Evolutionary conservation across 1,284 basidiomycete genomes (phyloP).

Genomic region (Apiotrichum montevideense): DNA sequence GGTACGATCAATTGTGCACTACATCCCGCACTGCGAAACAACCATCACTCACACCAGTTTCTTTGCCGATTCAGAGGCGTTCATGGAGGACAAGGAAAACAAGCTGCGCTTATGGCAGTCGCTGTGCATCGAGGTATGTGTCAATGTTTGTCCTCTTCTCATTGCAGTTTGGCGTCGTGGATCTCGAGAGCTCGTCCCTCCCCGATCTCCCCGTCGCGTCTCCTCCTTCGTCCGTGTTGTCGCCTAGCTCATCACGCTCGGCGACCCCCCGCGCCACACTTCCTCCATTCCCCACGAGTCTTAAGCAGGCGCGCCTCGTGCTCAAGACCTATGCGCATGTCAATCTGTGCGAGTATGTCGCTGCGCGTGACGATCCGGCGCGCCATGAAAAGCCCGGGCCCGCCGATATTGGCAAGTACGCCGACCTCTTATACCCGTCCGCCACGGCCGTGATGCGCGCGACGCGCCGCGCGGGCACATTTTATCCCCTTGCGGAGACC

Average conservation of each 20-base stretch:
- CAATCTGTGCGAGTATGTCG: constrained; percentile 37
- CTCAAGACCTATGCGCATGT: constrained; percentile 33
- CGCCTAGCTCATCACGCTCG: constrained; percentile 5
- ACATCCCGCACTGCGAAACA: constrained; percentile 16
- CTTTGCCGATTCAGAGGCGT: constrained; percentile 9
- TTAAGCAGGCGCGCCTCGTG: constrained; percentile 26
- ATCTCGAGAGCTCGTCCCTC: constrained; percentile 11
- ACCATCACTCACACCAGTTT: constrained; percentile 8
- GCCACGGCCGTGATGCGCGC: constrained; percentile 19
- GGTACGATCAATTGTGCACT: not conserved
- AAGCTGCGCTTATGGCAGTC: constrained; percentile 43
- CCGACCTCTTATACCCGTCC: constrained; percentile 24
- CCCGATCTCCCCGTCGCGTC: constrained; percentile 19
- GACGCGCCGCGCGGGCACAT: constrained; percentile 18
- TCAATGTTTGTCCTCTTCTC: not conserved
- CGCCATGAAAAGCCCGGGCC: not conserved
- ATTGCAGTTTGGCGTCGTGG: constrained; percentile 28
- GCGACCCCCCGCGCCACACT: constrained; percentile 9
- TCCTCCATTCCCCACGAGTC: constrained; percentile 25
- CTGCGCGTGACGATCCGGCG: constrained; percentile 16
- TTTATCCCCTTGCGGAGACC: constrained; percentile 16
- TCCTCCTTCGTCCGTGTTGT: constrained; percentile 21
- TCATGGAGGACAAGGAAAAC: constrained; percentile 28
- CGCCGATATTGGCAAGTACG: constrained; percentile 7
- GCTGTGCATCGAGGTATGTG: constrained; percentile 39